These are phyloP conservation scores for Cystofilobasidium bisporidii DNA, from an alignment of 768 basidiomycete species.

Conservation along the genomic window DNA sequence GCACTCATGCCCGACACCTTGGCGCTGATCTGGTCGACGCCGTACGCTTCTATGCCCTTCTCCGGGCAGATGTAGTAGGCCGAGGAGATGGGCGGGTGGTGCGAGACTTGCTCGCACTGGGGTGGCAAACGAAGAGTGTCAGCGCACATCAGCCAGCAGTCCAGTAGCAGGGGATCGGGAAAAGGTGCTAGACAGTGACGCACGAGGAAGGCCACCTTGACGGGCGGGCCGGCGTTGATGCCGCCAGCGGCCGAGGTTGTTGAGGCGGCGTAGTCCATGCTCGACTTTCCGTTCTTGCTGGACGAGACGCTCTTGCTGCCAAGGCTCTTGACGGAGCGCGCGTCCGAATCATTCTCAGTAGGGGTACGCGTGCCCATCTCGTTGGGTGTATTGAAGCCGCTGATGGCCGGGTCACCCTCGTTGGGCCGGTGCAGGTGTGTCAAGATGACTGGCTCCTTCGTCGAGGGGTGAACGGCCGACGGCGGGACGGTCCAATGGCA, in stretches of 20 bases:
- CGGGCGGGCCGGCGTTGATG: conserved; percentile 14
- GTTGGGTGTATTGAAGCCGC: conserved; percentile 20
- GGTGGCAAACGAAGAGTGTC: background rate
- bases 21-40: conserved; percentile 87
- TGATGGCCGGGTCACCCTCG: conserved; percentile 33
- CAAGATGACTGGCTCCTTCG: conserved; percentile 37
- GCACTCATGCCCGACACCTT: conserved; percentile 72
- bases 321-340: conserved; percentile 1
- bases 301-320: conserved; percentile 4
- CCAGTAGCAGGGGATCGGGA: background rate
- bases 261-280: background rate
- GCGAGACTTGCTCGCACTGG: conserved; percentile 83
- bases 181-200: conserved; percentile 22
- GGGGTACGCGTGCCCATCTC: background rate
- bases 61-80: conserved; percentile 69
- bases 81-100: conserved; percentile 90
- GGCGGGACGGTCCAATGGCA: conserved; percentile 41
- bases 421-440: conserved; percentile 39
- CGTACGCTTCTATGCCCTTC: conserved; percentile 59
- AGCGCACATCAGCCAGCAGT: no score
- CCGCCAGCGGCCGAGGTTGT: background rate
- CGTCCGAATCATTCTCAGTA: conserved; percentile 9
- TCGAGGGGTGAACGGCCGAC: conserved; percentile 36
- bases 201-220: conserved; percentile 63
- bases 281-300: background rate